Conservation (phyloP, 768 basidiomycete genomes). For the Tricholoma furcatifolium region DNA sequence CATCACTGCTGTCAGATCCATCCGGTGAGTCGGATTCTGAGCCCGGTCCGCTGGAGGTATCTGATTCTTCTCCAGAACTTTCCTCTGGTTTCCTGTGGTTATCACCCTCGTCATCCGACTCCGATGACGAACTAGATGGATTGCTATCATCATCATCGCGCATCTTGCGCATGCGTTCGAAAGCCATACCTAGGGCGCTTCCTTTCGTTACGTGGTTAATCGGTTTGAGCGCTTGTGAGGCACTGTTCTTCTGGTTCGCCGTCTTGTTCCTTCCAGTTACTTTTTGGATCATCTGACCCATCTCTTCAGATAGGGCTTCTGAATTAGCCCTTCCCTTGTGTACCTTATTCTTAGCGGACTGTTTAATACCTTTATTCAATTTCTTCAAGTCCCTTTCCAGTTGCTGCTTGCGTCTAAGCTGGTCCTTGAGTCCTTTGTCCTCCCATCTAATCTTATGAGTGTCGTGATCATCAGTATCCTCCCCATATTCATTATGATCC, state of each 20-base stretch:
- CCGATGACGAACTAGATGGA: not conserved
- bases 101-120: not conserved
- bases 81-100: too few species aligned
- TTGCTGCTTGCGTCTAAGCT: not conserved
- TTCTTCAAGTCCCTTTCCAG: not conserved
- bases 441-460: not conserved
- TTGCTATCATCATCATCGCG: not conserved
- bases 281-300: not conserved
- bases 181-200: not conserved
- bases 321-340: not conserved
- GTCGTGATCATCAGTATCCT: not conserved
- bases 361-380: too few species aligned
- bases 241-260: not conserved
- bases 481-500: not conserved
- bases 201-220: not conserved
- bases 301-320: not conserved
- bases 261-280: too few species aligned
- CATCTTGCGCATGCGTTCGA: not conserved
- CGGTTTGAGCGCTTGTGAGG: not conserved
- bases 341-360: not conserved
- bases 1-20: not conserved
- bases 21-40: not conserved
- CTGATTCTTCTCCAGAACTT: too few species aligned
- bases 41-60: too few species aligned
- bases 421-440: not conserved